Evolutionary conservation across 1,139 yeast species (phyloP), one percentile per base, ranked within the genome.

Genomic region (Saccharomyces hybrid): DNA sequence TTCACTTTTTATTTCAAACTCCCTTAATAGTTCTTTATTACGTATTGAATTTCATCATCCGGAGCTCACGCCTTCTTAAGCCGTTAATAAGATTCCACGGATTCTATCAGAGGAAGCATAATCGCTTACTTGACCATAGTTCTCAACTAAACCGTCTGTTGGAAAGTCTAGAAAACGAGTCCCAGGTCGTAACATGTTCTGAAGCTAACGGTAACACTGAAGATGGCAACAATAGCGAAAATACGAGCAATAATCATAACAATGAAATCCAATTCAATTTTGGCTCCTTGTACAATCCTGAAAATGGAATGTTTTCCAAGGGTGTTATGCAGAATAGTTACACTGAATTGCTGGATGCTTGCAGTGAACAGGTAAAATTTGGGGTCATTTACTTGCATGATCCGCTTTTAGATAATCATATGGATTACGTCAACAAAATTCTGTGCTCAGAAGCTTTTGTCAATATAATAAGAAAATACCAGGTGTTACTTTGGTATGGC

Each of bases 401-500:
- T 65, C 83, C 84, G 23, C 81, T 83, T 55, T 85, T 86, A 66
- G 93, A 87, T 58, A 80, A 82, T 54, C 77, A 84, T 0, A 70
- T 74, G 34, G 70, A 72, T 3, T 81, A 88, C 55, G 80, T 84
- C 55, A 71, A 77, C n/a, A 76, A 78, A 13, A 77, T 87, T 3
- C 70, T 90, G 48, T 73, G 83, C 42, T 76, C 81, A 59, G 78
- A 78, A 1, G 72, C 71, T 38, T 82, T 89, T 54, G 72, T 80
- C 6, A 72, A 73, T 8, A 72, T 85, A 50, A 71, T 88, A 50
- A 66, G 66, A 31, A 73, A 73, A 32, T 80, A 80, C 53, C 78
- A 78, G 52, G 69, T 84, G 3, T 64, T 89, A 2, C 73, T 89
- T 4, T 93, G 98, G 98, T 96, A 95, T 41, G 97, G 97, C 6